A percentile compares a stretch with the other conserved stretches of the same genome.
Conservation (phyloP, 768 basidiomycete genomes). For the Lepiota brunneoincarnata region DNA sequence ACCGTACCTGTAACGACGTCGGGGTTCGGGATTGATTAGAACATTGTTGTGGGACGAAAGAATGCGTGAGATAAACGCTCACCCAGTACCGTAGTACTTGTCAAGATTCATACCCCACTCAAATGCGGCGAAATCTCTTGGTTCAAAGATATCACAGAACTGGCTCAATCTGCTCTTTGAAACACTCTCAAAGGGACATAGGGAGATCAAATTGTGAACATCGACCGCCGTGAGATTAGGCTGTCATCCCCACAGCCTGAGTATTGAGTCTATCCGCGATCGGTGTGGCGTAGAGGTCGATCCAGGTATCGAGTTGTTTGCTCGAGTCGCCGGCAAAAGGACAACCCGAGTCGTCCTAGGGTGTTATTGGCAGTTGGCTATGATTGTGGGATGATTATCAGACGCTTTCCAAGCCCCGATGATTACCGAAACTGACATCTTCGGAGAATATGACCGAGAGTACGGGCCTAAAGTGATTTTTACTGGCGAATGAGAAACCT, state of each 20-base stretch:
- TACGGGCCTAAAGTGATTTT: slow-evolving; percentile 39
- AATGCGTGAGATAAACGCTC: slow-evolving; percentile 17
- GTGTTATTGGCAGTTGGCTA: slow-evolving; percentile 44
- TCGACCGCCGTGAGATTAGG: slow-evolving; percentile 55
- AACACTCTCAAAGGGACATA: slow-evolving; percentile 80
- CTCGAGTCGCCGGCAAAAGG: slow-evolving; percentile 49
- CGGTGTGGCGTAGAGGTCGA: slow-evolving; percentile 47
- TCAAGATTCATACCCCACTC: slow-evolving; percentile 73
- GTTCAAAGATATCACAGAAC: slow-evolving; percentile 72
- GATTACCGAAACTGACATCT: slow-evolving; percentile 40
- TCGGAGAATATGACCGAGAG: slow-evolving; percentile 60
- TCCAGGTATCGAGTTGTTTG: slow-evolving; percentile 48
- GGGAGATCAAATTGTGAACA: slow-evolving; percentile 56
- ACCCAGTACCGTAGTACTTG: slow-evolving; percentile 84
- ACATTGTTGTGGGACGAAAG: no score
- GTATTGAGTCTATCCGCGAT: slow-evolving; percentile 60
- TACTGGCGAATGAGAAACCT: slow-evolving; percentile 64
- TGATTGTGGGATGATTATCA: neutral
- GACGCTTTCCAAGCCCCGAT: no score
- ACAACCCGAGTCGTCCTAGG: slow-evolving; percentile 64
- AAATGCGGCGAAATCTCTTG: slow-evolving; percentile 59
- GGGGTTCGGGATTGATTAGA: neutral
- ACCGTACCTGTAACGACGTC: slow-evolving; percentile 50
- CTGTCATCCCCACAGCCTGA: slow-evolving; percentile 51
- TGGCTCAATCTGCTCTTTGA: slow-evolving; percentile 47